phyloP scores from a whole-genome alignment of 306 rosid species.

The Gleditsia sinensis region DNA sequence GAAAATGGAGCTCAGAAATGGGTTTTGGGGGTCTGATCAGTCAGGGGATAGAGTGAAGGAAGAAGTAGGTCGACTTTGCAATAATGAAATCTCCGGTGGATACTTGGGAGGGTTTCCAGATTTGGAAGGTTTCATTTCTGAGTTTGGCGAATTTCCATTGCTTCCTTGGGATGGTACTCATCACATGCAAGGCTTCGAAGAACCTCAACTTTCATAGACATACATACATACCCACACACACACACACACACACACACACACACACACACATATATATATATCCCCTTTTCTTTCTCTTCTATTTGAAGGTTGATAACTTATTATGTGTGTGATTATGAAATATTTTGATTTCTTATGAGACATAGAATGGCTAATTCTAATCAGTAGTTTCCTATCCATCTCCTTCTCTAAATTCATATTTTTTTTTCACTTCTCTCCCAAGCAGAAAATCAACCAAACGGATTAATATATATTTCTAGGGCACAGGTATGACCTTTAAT shows the following conservation, averaged over 20 bases:
- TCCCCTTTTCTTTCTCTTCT: neutral
- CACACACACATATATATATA: neutral
- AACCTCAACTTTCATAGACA: conserved; percentile 45
- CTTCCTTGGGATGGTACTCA: conserved; percentile 55
- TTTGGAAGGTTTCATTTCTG: conserved; percentile 77
- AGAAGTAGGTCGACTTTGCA: conserved; percentile 53
- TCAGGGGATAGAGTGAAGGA: conserved; percentile 44
- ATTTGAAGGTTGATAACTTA: neutral
- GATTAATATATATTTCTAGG: too few species aligned
- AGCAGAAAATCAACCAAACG: neutral
- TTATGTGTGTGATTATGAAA: conserved; percentile 23
- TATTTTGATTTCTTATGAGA: conserved; percentile 16
- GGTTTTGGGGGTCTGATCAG: conserved; percentile 40
- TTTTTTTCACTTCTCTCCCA: neutral
- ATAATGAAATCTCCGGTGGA: conserved; percentile 48
- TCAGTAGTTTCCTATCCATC: neutral
- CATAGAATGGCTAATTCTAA: neutral
- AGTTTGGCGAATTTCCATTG: conserved; percentile 58
- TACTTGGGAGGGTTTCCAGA: conserved; percentile 66
- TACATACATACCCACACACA: too few species aligned
- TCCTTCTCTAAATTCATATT: neutral
- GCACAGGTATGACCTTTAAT: too few species aligned
- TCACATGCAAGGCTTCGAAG: conserved; percentile 58
- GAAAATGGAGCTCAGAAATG: conserved; percentile 35
- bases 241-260: neutral